Percentiles rank a stretch among this genome's conserved stretches.
These are phyloP conservation scores for Calonectria naviculata DNA, from an alignment of 2,329 filamentous ascomycete species.

Conservation along the genomic window DNA sequence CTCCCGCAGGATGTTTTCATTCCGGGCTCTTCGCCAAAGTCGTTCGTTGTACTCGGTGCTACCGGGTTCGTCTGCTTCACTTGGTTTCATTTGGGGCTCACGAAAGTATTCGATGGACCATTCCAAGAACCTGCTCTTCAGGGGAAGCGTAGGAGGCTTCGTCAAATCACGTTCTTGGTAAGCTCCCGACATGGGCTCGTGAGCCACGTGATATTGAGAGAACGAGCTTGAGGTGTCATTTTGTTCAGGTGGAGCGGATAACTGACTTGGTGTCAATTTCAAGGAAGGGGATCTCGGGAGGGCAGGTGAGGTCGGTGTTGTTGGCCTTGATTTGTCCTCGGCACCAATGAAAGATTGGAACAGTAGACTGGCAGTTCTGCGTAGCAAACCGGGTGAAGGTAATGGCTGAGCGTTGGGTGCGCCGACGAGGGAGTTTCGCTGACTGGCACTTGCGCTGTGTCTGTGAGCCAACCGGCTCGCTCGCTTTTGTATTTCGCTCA, in stretches of 20 bases:
- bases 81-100: slow-evolving; percentile 97
- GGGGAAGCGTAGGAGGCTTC: slow-evolving; percentile 73
- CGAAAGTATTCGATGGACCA: slow-evolving; percentile 99
- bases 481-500: slow-evolving; percentile 76
- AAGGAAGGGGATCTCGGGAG: slow-evolving; percentile 45
- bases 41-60: slow-evolving; percentile 97
- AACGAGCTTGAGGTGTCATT: slow-evolving; percentile 70
- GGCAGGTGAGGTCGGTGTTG: slow-evolving; percentile 42
- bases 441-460: slow-evolving; percentile 52
- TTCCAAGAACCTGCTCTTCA: slow-evolving; percentile 87
- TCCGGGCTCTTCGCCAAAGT: slow-evolving; percentile 90
- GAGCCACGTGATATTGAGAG: slow-evolving; percentile 80
- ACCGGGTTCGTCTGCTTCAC: slow-evolving; percentile 94
- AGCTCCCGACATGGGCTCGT: slow-evolving; percentile 81
- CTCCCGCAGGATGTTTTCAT: slow-evolving; percentile 90
- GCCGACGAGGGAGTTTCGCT: slow-evolving; percentile 56
- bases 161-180: slow-evolving; percentile 73
- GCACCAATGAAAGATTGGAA: slow-evolving; percentile 67
- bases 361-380: slow-evolving; percentile 72
- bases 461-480: slow-evolving; percentile 59
- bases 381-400: slow-evolving; percentile 68
- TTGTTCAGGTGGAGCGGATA: slow-evolving; percentile 74
- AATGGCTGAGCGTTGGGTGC: slow-evolving; percentile 54
- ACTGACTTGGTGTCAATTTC: slow-evolving; percentile 55
- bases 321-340: slow-evolving; percentile 56